These are phyloP conservation scores for Austroboletus novae-zelandiae DNA, from an alignment of 1,284 basidiomycete species.

Conservation along the genomic window DNA sequence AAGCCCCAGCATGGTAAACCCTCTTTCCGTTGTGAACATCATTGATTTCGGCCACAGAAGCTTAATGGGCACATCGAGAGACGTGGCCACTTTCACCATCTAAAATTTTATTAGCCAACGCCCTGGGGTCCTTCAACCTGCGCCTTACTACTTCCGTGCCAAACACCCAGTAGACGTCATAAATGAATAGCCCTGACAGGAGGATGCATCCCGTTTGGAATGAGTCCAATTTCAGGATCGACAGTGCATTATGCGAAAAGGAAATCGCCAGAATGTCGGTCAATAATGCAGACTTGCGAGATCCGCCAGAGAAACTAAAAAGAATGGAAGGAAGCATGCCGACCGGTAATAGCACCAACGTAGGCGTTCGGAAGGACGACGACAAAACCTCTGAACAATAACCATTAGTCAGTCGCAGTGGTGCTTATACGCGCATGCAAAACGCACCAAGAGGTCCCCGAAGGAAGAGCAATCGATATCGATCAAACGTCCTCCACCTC, in stretches of 20 bases:
- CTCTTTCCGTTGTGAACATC: slow-evolving; percentile 51
- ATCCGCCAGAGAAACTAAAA: slow-evolving; percentile 55
- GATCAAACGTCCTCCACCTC: slow-evolving; percentile 55
- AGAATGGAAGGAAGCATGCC: slow-evolving; percentile 65
- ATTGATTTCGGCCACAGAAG: slow-evolving; percentile 81
- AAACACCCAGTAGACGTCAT: slow-evolving; percentile 91
- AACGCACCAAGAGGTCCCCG: slow-evolving; percentile 45
- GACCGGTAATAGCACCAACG: slow-evolving; percentile 63
- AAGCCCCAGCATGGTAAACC: slow-evolving; percentile 90
- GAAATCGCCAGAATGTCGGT: slow-evolving; percentile 84
- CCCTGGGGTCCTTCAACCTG: not conserved
- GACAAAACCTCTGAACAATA: slow-evolving; percentile 39
- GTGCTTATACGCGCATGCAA: not conserved
- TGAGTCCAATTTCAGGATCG: slow-evolving; percentile 84
- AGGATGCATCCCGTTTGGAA: slow-evolving; percentile 88
- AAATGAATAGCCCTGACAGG: slow-evolving; percentile 79
- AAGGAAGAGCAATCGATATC: slow-evolving; percentile 41
- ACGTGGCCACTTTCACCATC: slow-evolving; percentile 94
- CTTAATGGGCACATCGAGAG: slow-evolving; percentile 93
- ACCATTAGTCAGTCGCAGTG: slow-evolving; percentile 8
- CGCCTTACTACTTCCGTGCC: slow-evolving; percentile 72
- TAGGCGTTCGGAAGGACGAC: slow-evolving; percentile 61
- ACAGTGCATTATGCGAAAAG: slow-evolving; percentile 81
- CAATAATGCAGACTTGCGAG: slow-evolving; percentile 66
- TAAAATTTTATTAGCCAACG: slow-evolving; percentile 27